These are phyloP conservation scores for Hysterangium stoloniferum DNA, from an alignment of 768 basidiomycete genomes.

Conservation along the genomic window DNA sequence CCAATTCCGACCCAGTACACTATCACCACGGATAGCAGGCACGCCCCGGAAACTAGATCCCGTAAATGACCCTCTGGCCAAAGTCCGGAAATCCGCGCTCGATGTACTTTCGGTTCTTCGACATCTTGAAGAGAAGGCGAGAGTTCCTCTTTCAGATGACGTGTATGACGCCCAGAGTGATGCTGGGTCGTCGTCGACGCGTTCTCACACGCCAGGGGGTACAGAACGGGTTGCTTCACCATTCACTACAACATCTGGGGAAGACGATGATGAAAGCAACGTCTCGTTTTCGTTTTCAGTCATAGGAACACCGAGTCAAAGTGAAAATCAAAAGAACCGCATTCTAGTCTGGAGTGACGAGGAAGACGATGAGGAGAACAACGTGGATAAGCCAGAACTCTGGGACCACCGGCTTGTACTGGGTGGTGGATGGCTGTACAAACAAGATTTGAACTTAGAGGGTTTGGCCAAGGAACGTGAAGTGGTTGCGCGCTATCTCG, in stretches of 20 bases:
- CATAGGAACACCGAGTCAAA: slow-evolving; percentile 59
- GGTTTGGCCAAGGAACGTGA: slow-evolving; percentile 50
- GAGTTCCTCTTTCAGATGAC: slow-evolving; percentile 71
- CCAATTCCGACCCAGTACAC: slow-evolving; percentile 48
- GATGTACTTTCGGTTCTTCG: slow-evolving; percentile 78
- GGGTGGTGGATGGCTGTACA: slow-evolving; percentile 78
- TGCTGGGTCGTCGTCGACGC: slow-evolving; percentile 37
- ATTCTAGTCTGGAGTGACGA: slow-evolving; percentile 83
- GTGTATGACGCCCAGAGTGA: slow-evolving; percentile 80
- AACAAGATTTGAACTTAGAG: slow-evolving; percentile 48
- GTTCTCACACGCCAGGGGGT: slow-evolving; percentile 15
- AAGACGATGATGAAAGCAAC: slow-evolving; percentile 44
- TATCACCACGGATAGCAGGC: slow-evolving; percentile 24
- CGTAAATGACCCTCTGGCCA: slow-evolving; percentile 51
- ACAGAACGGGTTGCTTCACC: slow-evolving; percentile 13
- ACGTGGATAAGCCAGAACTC: slow-evolving; percentile 50
- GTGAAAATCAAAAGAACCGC: slow-evolving; percentile 34
- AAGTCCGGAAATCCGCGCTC: slow-evolving; percentile 70
- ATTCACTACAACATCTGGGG: slow-evolving; percentile 16
- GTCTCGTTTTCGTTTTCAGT: slow-evolving; percentile 60
- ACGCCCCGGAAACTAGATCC: slow-evolving; percentile 31
- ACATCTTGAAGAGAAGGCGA: slow-evolving; percentile 68
- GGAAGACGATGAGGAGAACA: slow-evolving; percentile 39
- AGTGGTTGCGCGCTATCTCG: slow-evolving; percentile 54
- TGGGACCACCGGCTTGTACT: slow-evolving; percentile 82